A percentile compares a stretch with the other conserved stretches of the same genome.
These are phyloP conservation scores for Naegleria lovaniensis DNA, from an alignment of 208 protist genomes.

Conservation along the genomic window DNA sequence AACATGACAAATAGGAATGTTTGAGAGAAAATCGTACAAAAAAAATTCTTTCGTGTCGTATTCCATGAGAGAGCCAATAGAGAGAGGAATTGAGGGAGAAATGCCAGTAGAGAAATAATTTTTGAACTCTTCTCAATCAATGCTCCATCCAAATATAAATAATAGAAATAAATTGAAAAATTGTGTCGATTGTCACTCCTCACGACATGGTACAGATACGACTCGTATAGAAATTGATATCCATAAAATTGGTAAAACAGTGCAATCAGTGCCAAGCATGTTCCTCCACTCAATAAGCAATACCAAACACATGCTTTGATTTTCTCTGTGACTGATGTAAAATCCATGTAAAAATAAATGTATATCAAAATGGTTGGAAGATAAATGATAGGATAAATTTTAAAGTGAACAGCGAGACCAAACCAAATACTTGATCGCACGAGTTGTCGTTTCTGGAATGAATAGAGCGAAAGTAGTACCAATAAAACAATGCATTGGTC, in stretches of 20 bases:
- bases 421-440: constrained; percentile 32
- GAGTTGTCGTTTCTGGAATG: constrained; percentile 44
- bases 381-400: constrained; percentile 86
- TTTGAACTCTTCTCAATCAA: not conserved
- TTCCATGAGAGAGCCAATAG: constrained; percentile 52
- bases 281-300: constrained; percentile 43
- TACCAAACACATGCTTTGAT: constrained; percentile 45
- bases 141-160: constrained; percentile 67
- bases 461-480: constrained; percentile 64
- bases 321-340: constrained; percentile 44
- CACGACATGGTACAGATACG: constrained; percentile 43
- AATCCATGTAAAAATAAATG: constrained; percentile 21
- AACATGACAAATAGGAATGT: constrained; percentile 81
- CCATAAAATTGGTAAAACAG: constrained; percentile 59
- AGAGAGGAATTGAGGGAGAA: constrained; percentile 61
- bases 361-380: constrained; percentile 54
- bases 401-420: constrained; percentile 54
- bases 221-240: constrained; percentile 43
- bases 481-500: constrained; percentile 79
- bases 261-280: constrained; percentile 54
- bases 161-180: constrained; percentile 79
- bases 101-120: constrained; percentile 49
- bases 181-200: constrained; percentile 63
- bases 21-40: constrained; percentile 64
- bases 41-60: constrained; percentile 61